Percentiles rank a stretch among this genome's conserved stretches.
Evolutionary conservation across 1,284 basidiomycete species (phyloP).

Genomic region (Ganoderma leucocontextum): DNA sequence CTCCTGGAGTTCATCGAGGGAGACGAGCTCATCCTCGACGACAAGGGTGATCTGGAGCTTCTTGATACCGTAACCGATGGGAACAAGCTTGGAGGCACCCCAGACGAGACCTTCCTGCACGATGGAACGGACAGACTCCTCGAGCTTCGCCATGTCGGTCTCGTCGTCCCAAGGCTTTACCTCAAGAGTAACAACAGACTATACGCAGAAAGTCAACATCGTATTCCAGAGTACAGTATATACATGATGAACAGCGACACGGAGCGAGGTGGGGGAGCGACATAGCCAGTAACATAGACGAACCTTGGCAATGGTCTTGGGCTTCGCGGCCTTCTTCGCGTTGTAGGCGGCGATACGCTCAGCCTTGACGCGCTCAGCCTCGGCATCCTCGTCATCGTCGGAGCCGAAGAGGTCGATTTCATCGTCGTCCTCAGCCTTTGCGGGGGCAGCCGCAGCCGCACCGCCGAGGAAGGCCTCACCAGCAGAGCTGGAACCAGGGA

Average conservation of each 20-base stretch:
- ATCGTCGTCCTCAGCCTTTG: constrained; percentile 90
- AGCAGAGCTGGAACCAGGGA: constrained; percentile 88
- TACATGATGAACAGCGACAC: constrained; percentile 27
- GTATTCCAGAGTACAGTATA: constrained; percentile 24
- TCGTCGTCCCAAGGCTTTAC: constrained; percentile 99
- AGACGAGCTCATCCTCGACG: constrained; percentile 96
- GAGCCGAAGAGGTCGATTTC: constrained; percentile 93
- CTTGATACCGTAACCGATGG: constrained; percentile 93
- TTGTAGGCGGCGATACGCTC: constrained; percentile 96
- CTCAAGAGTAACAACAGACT: constrained; percentile 96
- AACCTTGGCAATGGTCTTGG: constrained; percentile 90
- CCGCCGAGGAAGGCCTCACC: constrained; percentile 76
- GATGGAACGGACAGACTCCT: constrained; percentile 86
- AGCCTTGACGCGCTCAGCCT: constrained; percentile 94
- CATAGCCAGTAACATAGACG: constrained; percentile 34
- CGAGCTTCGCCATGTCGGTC: constrained; percentile 94
- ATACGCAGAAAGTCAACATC: constrained; percentile 34
- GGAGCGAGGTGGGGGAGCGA: not conserved
- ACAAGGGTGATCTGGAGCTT: constrained; percentile 96
- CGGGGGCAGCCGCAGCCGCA: constrained; percentile 49
- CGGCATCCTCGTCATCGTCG: constrained; percentile 92
- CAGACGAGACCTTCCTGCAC: constrained; percentile 94
- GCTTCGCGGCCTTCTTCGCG: constrained; percentile 93
- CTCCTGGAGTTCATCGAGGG: constrained; percentile 94
- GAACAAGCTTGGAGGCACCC: constrained; percentile 91